Evolutionary conservation across 805 yeast genomes (phyloP), one percentile per base, ranked within the genome.

Genomic region (Sugiyamaella lignohabitans): DNA sequence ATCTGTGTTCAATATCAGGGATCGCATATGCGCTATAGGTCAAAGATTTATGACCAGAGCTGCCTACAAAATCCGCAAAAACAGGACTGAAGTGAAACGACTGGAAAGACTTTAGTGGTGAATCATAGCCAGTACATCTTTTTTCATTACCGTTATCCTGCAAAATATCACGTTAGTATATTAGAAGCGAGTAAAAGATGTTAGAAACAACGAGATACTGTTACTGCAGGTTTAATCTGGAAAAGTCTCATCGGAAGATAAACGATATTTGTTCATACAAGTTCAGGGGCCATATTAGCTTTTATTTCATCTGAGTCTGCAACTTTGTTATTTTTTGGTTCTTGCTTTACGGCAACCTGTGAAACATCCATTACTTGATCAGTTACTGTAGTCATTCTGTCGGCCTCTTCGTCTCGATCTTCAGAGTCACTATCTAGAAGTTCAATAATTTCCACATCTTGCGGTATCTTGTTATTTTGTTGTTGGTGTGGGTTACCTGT

Each of bases 61-160:
- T 35, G 5, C 47, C 49, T 10, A 45, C 55, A 14, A 23, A 32
- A 20, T 30, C 42, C 19, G 24, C 11, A 30, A 42, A 55, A 29
- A 54, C 16, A 10, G 61, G 61, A 41, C 59, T 55, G 45, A 58
- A 58, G 20, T 43, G 40, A 46, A 48, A 58, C 10, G 61, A 56
- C 22, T 52, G 43, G 43, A 55, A 58, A 14, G 46, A 36, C 24
- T 46, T 45, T 42, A 59, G 41, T 5, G 61, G 57, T 11, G 61
- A 58, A 4, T 43, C 40, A 44, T 59, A 59, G 14, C 54, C 52
- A 8, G 21, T 47, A 42, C 10, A 23, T 17, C 38, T n/a, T n/a
- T n/a, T n/a, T n/a, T n/a, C n/a, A n/a, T n/a, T n/a, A n/a, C n/a
- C n/a, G n/a, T n/a, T n/a, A n/a, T n/a, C n/a, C n/a, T n/a, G n/a